Percentiles rank a stretch among this genome's conserved stretches.
Conservation (phyloP, 2,329 filamentous ascomycete genomes). For the Cercospora citrullina region DNA sequence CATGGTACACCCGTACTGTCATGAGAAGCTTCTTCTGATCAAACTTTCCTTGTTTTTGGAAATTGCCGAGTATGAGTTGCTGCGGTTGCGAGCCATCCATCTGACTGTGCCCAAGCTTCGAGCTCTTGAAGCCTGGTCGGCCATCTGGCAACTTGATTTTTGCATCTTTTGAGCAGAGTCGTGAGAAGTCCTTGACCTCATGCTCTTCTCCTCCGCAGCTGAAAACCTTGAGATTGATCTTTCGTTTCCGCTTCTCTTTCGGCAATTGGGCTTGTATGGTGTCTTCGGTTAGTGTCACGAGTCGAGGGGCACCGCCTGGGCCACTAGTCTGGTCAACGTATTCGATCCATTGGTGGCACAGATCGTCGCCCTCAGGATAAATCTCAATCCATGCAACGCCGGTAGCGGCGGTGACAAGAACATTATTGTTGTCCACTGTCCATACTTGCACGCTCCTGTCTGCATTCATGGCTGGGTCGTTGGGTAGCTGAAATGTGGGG, state of each 20-base stretch:
- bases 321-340: constrained; percentile 64
- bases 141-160: constrained; percentile 73
- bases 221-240: constrained; percentile 69
- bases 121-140: constrained; percentile 73
- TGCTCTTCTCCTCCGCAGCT: constrained; percentile 73
- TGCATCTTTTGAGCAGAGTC: constrained; percentile 68
- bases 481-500: constrained; percentile 82
- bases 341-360: constrained; percentile 80
- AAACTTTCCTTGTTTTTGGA: constrained; percentile 55
- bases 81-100: constrained; percentile 69
- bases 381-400: constrained; percentile 87
- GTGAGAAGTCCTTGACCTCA: constrained; percentile 73
- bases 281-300: constrained; percentile 71
- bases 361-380: constrained; percentile 73
- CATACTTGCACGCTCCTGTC: constrained; percentile 85
- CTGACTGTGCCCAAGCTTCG: constrained; percentile 69
- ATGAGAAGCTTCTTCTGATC: constrained; percentile 63
- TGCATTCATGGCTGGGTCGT: constrained; percentile 62
- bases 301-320: constrained; percentile 63
- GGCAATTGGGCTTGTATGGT: constrained; percentile 72
- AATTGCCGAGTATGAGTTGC: constrained; percentile 71
- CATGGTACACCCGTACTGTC: constrained; percentile 74
- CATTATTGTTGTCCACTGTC: constrained; percentile 73
- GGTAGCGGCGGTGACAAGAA: constrained; percentile 74
- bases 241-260: constrained; percentile 69